Percentiles rank a stretch among this genome's conserved stretches.
Evolutionary conservation across 208 protist genomes (phyloP).

Genomic region (Baffinella frigidus): DNA sequence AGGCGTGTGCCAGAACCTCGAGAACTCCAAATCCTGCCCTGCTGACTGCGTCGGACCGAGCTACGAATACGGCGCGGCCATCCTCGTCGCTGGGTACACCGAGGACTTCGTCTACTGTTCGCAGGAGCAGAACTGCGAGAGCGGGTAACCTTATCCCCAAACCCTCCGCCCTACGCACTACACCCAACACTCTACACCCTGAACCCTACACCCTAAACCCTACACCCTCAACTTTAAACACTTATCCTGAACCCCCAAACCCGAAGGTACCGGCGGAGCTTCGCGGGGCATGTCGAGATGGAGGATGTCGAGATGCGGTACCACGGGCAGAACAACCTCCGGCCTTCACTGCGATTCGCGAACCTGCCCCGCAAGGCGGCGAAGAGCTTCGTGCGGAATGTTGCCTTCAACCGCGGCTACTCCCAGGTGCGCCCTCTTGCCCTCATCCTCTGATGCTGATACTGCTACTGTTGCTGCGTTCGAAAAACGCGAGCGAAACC

Average conservation of each 20-base stretch:
- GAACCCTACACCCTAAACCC: too few relatives aligned
- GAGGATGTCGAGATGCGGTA: not conserved
- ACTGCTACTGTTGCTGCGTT: too few relatives aligned
- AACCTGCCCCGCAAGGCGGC: not conserved
- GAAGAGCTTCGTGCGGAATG: not conserved
- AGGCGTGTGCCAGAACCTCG: not conserved
- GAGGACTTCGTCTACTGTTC: not conserved
- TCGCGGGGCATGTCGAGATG: not conserved
- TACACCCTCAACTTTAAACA: too few relatives aligned
- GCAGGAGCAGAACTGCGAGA: not conserved
- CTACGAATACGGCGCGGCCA: not conserved
- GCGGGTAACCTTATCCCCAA: too few relatives aligned
- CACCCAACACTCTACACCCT: too few relatives aligned
- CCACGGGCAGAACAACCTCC: slow-evolving; percentile 31
- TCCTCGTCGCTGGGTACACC: not conserved
- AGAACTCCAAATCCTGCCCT: not conserved
- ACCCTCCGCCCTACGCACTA: too few relatives aligned
- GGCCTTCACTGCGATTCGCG: not conserved
- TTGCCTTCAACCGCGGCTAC: not conserved
- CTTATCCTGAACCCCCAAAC: too few relatives aligned
- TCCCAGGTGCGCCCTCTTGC: too few relatives aligned
- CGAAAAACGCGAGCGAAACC: too few relatives aligned
- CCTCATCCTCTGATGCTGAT: too few relatives aligned
- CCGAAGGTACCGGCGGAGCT: not conserved
- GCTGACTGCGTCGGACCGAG: not conserved